Evolutionary conservation across 306 rosid species (phyloP).

Genomic region (Urtica urens): DNA sequence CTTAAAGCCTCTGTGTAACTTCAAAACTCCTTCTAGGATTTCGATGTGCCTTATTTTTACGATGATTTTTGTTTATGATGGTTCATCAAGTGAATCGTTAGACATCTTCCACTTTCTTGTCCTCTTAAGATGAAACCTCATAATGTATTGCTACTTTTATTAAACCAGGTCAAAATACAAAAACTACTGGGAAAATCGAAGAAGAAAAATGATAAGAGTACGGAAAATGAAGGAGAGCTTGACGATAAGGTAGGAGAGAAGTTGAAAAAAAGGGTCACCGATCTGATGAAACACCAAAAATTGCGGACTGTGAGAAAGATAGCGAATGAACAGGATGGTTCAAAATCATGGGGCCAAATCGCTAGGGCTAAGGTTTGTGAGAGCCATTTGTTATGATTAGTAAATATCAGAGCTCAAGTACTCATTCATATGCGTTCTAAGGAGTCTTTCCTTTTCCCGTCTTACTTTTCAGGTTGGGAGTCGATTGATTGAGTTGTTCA

Average conservation of each 20-base stretch:
- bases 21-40: background rate
- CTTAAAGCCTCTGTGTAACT: background rate
- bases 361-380: slow-evolving; percentile 58
- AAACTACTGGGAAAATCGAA: slow-evolving; percentile 54
- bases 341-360: slow-evolving; percentile 58
- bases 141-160: slow-evolving; percentile 16
- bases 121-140: slow-evolving; percentile 7
- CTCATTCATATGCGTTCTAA: slow-evolving; percentile 11
- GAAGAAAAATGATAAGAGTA: slow-evolving; percentile 32
- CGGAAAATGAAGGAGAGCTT: slow-evolving; percentile 28
- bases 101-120: background rate
- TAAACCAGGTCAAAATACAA: slow-evolving; percentile 66
- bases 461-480: slow-evolving; percentile 60
- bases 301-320: slow-evolving; percentile 43
- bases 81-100: slow-evolving; percentile 11
- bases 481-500: slow-evolving; percentile 66
- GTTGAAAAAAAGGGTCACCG: slow-evolving; percentile 59
- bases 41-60: background rate
- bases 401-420: slow-evolving; percentile 6
- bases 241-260: slow-evolving; percentile 39
- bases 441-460: background rate
- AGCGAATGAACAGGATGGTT: slow-evolving; percentile 35
- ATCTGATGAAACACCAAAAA: slow-evolving; percentile 74
- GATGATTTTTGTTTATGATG: background rate
- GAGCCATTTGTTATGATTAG: slow-evolving; percentile 10